A percentile compares a stretch with the other conserved stretches of the same genome.
Conservation (phyloP, 768 basidiomycete genomes). For the Fomitopsis pulvina region DNA sequence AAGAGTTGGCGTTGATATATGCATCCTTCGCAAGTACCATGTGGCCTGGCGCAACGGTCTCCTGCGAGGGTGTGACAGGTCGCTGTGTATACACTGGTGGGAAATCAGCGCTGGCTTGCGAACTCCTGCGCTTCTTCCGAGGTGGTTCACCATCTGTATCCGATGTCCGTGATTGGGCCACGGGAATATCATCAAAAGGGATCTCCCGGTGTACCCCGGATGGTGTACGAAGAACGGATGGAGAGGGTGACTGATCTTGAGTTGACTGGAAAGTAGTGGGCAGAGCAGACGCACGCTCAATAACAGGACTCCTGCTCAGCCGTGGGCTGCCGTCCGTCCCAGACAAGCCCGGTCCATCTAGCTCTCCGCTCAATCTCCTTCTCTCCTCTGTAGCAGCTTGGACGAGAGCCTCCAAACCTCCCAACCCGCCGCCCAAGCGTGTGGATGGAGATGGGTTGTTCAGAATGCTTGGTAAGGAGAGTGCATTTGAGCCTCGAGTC, state of each 20-base stretch:
- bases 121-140: slow-evolving; percentile 16
- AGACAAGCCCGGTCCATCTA: neutral
- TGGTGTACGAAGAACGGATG: neutral
- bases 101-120: too few species aligned
- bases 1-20: too few species aligned
- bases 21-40: neutral
- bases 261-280: neutral
- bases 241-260: neutral
- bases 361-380: slow-evolving; percentile 37
- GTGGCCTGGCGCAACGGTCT: neutral
- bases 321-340: neutral
- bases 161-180: neutral
- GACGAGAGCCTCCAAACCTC: slow-evolving; percentile 59
- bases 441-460: slow-evolving; percentile 18
- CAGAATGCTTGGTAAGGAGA: slow-evolving; percentile 15
- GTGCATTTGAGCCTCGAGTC: slow-evolving; percentile 12
- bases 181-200: neutral
- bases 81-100: too few species aligned
- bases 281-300: neutral
- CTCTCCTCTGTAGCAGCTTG: slow-evolving; percentile 67
- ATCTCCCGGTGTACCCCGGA: neutral
- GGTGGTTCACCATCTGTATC: slow-evolving; percentile 13
- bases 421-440: slow-evolving; percentile 16
- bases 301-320: slow-evolving; percentile 7
- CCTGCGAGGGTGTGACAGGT: neutral